Percentiles rank a stretch among this genome's conserved stretches.
Conservation (phyloP, 1,139 yeast genomes). For the Hemisphaericaspora xylanilytica region DNA sequence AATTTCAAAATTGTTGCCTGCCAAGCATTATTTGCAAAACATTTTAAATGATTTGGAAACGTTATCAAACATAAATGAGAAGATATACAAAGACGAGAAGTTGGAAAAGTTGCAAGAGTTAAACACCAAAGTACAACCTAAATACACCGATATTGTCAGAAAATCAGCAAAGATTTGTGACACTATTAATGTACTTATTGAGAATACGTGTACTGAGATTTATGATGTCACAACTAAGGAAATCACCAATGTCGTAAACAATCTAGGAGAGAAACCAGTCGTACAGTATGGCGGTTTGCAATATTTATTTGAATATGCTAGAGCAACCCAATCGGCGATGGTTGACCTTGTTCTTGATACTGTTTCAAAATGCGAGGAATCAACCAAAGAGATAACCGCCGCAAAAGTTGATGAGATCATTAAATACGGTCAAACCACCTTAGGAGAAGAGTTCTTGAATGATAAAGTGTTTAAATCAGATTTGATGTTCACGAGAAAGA, state of each 20-base stretch:
- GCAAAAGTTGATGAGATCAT: constrained; percentile 62
- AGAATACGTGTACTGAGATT: constrained; percentile 53
- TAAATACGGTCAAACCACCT: constrained; percentile 54
- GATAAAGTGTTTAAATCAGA: constrained; percentile 72
- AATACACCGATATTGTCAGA: constrained; percentile 52
- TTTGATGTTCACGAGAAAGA: constrained; percentile 78
- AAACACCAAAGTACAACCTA: constrained; percentile 55
- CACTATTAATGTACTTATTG: constrained; percentile 61
- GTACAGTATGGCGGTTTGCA: constrained; percentile 61
- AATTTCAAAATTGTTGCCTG: constrained; percentile 85
- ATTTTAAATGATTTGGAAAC: constrained; percentile 62
- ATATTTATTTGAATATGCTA: constrained; percentile 69
- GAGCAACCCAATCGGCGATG: constrained; percentile 65
- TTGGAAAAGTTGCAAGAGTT: constrained; percentile 47
- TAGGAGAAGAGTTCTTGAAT: constrained; percentile 59
- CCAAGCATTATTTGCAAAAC: constrained; percentile 76
- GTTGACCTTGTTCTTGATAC: constrained; percentile 60
- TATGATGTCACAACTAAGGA: constrained; percentile 60
- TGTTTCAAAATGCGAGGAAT: constrained; percentile 64
- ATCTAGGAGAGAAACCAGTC: constrained; percentile 57
- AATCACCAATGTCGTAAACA: constrained; percentile 52
- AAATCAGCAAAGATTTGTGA: constrained; percentile 58
- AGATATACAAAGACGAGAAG: constrained; percentile 50
- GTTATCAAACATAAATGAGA: constrained; percentile 60
- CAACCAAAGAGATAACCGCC: constrained; percentile 61